These are phyloP conservation scores for Alisma plantagoaquatica DNA, from an alignment of 106 monocot species.

Conservation along the genomic window DNA sequence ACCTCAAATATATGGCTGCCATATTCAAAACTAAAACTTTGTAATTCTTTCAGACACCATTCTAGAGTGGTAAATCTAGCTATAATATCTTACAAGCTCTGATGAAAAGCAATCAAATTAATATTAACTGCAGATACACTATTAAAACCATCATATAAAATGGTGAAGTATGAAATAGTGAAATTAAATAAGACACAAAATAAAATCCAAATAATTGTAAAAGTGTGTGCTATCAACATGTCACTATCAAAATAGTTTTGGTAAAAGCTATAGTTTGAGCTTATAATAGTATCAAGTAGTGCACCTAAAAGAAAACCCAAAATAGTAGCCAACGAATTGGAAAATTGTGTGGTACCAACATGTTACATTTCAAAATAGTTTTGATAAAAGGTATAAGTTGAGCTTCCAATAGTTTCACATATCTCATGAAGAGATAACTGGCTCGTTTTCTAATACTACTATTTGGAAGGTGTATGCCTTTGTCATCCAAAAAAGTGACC, in stretches of 20 bases:
- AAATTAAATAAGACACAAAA: background rate
- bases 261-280: too few species aligned
- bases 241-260: too few species aligned
- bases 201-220: background rate
- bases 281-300: too few species aligned
- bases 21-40: constrained; percentile 67
- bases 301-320: too few species aligned
- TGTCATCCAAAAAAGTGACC: constrained; percentile 74
- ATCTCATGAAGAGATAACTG: constrained; percentile 88
- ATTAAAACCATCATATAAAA: too few species aligned
- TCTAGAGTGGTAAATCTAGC: constrained; percentile 49
- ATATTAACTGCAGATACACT: too few species aligned
- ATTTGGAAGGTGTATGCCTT: constrained; percentile 77
- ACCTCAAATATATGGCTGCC: constrained; percentile 96
- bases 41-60: constrained; percentile 51
- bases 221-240: too few species aligned
- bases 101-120: too few species aligned
- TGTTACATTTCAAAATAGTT: constrained; percentile 71
- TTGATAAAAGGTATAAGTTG: constrained; percentile 78
- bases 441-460: constrained; percentile 64
- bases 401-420: constrained; percentile 70
- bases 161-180: too few species aligned
- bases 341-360: too few species aligned
- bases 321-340: too few species aligned
- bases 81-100: constrained; percentile 69